phyloP scores from a whole-genome alignment of 495 filamentous ascomycete genomes.

The Penicillium longicatenatum region DNA sequence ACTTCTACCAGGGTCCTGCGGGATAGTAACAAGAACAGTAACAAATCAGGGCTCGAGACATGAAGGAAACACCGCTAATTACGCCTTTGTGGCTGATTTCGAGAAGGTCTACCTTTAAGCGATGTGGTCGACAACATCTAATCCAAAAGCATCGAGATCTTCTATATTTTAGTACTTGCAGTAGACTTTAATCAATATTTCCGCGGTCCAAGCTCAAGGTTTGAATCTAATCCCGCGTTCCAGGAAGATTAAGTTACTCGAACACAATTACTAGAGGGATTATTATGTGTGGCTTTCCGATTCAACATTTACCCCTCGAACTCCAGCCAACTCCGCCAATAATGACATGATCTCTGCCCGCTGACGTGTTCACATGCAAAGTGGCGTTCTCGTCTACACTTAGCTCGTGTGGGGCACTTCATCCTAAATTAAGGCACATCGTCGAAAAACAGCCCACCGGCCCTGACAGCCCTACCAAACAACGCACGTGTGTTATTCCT shows the following conservation, averaged over 20 bases:
- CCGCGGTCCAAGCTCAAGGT: background rate
- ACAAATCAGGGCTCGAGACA: too few species aligned
- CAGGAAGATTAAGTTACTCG: too few species aligned
- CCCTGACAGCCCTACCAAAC: background rate
- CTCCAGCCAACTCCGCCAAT: background rate
- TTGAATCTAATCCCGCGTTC: background rate
- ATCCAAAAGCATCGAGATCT: too few species aligned
- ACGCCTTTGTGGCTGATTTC: too few species aligned
- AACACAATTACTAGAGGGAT: background rate
- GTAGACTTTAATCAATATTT: too few species aligned
- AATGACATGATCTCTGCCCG: background rate
- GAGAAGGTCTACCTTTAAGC: too few species aligned
- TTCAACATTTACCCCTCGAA: background rate
- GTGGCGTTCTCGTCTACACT: background rate
- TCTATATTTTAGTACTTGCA: too few species aligned
- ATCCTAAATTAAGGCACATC: background rate
- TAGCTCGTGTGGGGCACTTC: slow-evolving; percentile 2
- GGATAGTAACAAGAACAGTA: too few species aligned
- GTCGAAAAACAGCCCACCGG: background rate
- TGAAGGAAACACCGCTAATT: too few species aligned
- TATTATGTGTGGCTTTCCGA: background rate
- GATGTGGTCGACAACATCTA: too few species aligned
- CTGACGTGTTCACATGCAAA: slow-evolving; percentile 3
- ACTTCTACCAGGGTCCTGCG: too few species aligned
- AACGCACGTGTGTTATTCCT: background rate